These are phyloP conservation scores for Fagus crenata DNA, from an alignment of 306 rosid genomes.

Conservation along the genomic window DNA sequence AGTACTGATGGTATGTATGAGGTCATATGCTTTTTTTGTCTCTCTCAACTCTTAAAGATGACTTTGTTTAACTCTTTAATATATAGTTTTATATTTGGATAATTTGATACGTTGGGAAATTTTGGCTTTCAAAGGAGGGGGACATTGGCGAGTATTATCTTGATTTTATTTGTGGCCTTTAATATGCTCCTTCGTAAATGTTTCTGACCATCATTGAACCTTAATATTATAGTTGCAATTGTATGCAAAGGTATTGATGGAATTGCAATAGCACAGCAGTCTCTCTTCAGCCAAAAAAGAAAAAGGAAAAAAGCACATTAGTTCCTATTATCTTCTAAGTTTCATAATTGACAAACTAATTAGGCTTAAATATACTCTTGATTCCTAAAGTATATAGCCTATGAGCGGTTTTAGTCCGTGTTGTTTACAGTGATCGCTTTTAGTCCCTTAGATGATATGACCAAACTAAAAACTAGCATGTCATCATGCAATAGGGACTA, in stretches of 20 bases:
- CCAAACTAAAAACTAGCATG: no score
- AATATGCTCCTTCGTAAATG: neutral
- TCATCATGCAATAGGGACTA: no score
- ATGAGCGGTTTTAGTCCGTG: no score
- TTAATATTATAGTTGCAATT: neutral
- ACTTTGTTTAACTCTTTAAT: neutral
- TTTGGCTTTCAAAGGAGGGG: no score
- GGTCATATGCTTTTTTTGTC: neutral
- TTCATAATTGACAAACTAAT: neutral
- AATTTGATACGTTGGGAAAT: neutral
- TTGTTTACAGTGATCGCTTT: no score
- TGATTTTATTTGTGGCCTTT: neutral
- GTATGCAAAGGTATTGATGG: neutral
- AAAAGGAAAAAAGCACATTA: neutral
- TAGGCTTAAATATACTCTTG: no score
- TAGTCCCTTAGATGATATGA: no score
- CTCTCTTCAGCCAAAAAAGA: no score
- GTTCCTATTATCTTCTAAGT: neutral
- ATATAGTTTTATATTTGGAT: neutral
- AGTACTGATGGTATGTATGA: conserved; percentile 84
- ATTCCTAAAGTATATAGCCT: no score
- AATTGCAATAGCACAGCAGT: neutral
- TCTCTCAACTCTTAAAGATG: neutral
- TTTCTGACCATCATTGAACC: neutral
- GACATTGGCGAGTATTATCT: neutral